Conservation (phyloP, 345 rosid genomes). For the Durio zibethinus region DNA sequence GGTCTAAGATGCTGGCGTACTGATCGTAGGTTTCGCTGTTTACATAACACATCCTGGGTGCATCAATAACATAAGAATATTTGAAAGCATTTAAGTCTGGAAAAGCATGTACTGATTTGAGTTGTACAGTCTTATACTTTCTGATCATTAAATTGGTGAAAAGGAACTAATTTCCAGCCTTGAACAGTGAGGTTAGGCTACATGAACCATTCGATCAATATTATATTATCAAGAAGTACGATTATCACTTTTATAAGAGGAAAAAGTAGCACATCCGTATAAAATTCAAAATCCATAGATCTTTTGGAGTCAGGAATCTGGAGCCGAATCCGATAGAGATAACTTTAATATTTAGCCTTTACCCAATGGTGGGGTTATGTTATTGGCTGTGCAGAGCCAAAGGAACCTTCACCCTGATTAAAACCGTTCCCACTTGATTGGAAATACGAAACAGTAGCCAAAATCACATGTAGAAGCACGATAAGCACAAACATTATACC, state of each 20-base stretch:
- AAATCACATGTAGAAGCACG: conserved; percentile 53
- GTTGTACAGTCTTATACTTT: not conserved
- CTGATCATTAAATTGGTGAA: not conserved
- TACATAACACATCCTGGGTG: not conserved
- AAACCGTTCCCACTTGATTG: conserved; percentile 49
- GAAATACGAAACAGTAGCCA: conserved; percentile 61
- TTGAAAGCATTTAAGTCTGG: not conserved
- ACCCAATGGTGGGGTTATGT: not conserved
- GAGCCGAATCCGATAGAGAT: no score
- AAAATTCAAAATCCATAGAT: not conserved
- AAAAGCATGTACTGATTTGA: not conserved
- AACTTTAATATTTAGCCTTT: not conserved
- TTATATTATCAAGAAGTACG: not conserved
- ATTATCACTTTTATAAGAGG: not conserved
- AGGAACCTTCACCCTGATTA: conserved; percentile 36
- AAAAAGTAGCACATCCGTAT: not conserved
- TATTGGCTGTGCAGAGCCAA: conserved; percentile 30
- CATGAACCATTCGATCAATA: not conserved
- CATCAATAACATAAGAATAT: not conserved
- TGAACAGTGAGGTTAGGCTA: not conserved
- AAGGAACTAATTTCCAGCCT: not conserved
- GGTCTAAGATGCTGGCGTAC: no score
- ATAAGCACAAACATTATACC: conserved; percentile 62
- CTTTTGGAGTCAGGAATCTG: not conserved
- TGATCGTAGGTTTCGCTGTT: no score